Conservation (phyloP, 176 grass and related monocot genomes). For the Zoysia japonica region DNA sequence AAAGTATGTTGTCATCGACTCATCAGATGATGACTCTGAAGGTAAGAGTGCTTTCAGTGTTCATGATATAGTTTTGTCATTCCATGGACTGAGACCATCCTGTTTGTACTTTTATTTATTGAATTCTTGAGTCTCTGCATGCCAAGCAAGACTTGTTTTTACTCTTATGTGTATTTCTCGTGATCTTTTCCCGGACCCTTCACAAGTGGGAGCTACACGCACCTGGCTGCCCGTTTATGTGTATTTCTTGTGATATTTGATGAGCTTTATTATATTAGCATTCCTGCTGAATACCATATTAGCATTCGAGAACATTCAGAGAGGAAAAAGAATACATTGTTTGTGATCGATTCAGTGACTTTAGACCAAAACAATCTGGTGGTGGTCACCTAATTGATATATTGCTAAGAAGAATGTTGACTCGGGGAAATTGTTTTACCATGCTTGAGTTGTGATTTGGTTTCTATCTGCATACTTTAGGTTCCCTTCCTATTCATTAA, state of each 20-base stretch:
- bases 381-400: not conserved
- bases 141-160: constrained; percentile 2
- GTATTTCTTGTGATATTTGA: constrained; percentile 9
- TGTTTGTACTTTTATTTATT: constrained; percentile 9
- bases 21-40: constrained; percentile 65
- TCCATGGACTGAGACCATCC: not conserved
- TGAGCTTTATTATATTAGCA: constrained; percentile 1
- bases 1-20: constrained; percentile 46
- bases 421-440: not conserved
- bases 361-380: not conserved
- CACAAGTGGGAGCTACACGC: no score
- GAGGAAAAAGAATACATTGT: not conserved
- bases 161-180: constrained; percentile 20
- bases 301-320: constrained; percentile 4
- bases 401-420: constrained; percentile 16
- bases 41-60: constrained; percentile 43
- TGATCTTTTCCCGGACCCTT: not conserved
- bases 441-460: constrained; percentile 12
- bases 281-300: not conserved
- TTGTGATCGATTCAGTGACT: constrained; percentile 4
- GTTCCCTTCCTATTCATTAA: not conserved
- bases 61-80: constrained; percentile 2
- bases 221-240: not conserved
- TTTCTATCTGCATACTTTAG: constrained; percentile 22
- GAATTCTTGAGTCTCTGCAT: constrained; percentile 20